Base-by-base conservation (phyloP, 805 yeast genomes). In the Wickerhamomyces hampshirensis region DNA sequence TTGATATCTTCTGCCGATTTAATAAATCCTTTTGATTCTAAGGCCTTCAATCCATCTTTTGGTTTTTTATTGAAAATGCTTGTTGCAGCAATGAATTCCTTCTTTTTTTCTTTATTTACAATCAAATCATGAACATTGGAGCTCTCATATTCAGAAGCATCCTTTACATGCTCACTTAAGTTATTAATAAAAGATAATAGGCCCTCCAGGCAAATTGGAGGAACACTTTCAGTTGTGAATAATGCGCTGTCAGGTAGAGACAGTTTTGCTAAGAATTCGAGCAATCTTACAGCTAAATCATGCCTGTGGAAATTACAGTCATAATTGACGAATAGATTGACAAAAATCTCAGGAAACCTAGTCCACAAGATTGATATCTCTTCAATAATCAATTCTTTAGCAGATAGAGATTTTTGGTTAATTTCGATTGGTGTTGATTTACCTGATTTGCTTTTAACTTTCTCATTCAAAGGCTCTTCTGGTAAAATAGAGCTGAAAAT, bases 151-250 rank as follows among this genome's bases (percentile, higher is more conserved):
- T 55, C 50, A 12, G 51, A 35, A 9, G 53, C 46, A 4, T 36
- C 8, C 29, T 56, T 43, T 26, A 60, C 67, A 63, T 43, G 75
- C 53, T 53, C 75, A 45, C 73, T 71, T 31, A 85, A 65, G 12
- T 80, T 79, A 39, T 76, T 73, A 28, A 89, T 66, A 38, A 83
- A 77, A 2, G 84, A 71, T 16, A 91, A 65, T 3, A 93, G 58
- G 2, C 97, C 95, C 50, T 93, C 98, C 34, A 93, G 65, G 51
- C 98, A 91, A 6, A 88, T 73, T 0, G 98, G 96, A 1, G 98
- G 98, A 2, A 91, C 95, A 50, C 75, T 81, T 27, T 84, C 85
- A 0, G 96, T 84, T 0, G 95, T 80, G 48, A 72, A 66, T 8
- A 70, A 50, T 0, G 97, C 95, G 9, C 91, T 74, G 53, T 88